Conservation (phyloP, 768 basidiomycete genomes). For the Mycena vulgaris region DNA sequence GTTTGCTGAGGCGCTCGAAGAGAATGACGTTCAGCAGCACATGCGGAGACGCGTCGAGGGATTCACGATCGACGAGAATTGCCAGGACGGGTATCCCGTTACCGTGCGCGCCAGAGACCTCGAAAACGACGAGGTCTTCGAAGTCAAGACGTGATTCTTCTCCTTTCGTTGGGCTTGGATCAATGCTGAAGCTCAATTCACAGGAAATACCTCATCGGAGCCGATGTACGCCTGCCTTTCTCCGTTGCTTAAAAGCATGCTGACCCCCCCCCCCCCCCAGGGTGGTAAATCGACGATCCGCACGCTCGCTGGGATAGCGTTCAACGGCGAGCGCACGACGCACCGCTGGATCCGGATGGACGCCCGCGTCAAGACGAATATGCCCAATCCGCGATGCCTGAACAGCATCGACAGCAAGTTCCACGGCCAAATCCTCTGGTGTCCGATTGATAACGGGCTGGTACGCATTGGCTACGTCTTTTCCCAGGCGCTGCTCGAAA, state of each 20-base stretch:
- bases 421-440: slow-evolving; percentile 43
- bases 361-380: slow-evolving; percentile 39
- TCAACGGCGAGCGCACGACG: slow-evolving; percentile 35
- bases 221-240: slow-evolving; percentile 29
- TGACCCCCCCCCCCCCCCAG: slow-evolving; percentile 2
- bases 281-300: slow-evolving; percentile 40
- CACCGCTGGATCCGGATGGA: slow-evolving; percentile 44
- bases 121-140: slow-evolving; percentile 32
- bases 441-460: slow-evolving; percentile 40
- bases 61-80: slow-evolving; percentile 28
- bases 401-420: slow-evolving; percentile 40
- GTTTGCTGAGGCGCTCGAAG: slow-evolving; percentile 34
- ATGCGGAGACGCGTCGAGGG: slow-evolving; percentile 33
- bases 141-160: slow-evolving; percentile 32
- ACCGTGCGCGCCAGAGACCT: slow-evolving; percentile 39
- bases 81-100: slow-evolving; percentile 35
- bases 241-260: too few relatives aligned
- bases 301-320: slow-evolving; percentile 31
- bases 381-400: slow-evolving; percentile 41
- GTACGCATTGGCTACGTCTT: slow-evolving; percentile 43
- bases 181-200: slow-evolving; percentile 9
- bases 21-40: slow-evolving; percentile 28
- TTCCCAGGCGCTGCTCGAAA: slow-evolving; percentile 37
- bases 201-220: slow-evolving; percentile 40
- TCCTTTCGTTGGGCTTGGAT: not conserved